Conservation (phyloP, 148 eudicot genomes). For the Drosera capensis region DNA sequence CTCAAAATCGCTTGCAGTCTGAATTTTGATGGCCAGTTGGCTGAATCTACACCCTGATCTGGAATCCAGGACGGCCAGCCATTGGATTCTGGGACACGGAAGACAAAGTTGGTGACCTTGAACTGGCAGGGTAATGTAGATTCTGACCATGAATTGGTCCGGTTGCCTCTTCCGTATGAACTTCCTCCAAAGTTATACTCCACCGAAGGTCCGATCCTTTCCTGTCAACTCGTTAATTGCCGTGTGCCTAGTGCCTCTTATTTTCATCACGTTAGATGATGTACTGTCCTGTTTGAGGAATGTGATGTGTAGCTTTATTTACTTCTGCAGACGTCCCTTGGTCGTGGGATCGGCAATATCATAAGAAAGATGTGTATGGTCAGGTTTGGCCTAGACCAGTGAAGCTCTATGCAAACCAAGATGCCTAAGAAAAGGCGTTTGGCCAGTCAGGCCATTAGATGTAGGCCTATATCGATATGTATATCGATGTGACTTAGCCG, state of each 20-base stretch:
- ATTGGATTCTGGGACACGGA: conserved; percentile 22
- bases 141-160: conserved; percentile 32
- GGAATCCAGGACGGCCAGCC: not conserved
- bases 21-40: not conserved
- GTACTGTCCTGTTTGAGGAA: conserved; percentile 2
- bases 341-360: conserved; percentile 85
- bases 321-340: conserved; percentile 53
- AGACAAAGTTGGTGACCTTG: conserved; percentile 58
- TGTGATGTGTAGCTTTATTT: not conserved
- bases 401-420: conserved; percentile 31
- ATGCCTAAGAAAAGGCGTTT: conserved; percentile 11
- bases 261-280: not conserved
- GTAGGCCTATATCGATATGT: too few species aligned
- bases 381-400: conserved; percentile 77
- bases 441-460: too few species aligned
- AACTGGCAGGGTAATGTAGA: conserved; percentile 27
- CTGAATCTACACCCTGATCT: not conserved
- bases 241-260: not conserved
- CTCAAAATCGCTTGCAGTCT: not conserved
- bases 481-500: too few species aligned
- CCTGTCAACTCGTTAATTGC: not conserved
- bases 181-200: conserved; percentile 81
- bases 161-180: conserved; percentile 74
- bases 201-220: conserved; percentile 34
- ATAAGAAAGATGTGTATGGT: conserved; percentile 69